These are phyloP conservation scores for Andrographis paniculata DNA, from an alignment of 305 asterid genomes.

Conservation along the genomic window DNA sequence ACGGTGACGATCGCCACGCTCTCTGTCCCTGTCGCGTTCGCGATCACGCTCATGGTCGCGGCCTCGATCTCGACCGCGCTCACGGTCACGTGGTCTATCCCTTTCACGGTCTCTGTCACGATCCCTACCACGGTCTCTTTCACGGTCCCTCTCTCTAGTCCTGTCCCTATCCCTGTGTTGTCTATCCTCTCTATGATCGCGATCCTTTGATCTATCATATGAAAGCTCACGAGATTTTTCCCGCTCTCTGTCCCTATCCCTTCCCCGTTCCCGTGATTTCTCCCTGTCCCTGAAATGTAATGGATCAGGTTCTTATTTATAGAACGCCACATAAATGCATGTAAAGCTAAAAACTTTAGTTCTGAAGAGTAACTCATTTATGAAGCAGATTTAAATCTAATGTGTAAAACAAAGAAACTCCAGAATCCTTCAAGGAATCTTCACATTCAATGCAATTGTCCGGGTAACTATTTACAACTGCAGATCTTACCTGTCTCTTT, in stretches of 20 bases:
- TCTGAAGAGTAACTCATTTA: too few species aligned
- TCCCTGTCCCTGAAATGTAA: slow-evolving; percentile 51
- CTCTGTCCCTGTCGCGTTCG: slow-evolving; percentile 30
- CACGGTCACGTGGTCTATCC: slow-evolving; percentile 58
- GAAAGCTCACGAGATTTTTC: slow-evolving; percentile 73
- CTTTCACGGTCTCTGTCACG: slow-evolving; percentile 63
- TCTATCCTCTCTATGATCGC: slow-evolving; percentile 80
- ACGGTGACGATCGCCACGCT: slow-evolving; percentile 36
- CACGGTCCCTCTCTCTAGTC: slow-evolving; percentile 57
- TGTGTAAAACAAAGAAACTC: too few species aligned
- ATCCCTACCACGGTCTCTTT: slow-evolving; percentile 48
- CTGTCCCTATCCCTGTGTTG: slow-evolving; percentile 88
- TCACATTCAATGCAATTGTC: neutral
- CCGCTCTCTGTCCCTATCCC: slow-evolving; percentile 41
- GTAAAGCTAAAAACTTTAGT: neutral
- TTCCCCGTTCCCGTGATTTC: slow-evolving; percentile 60
- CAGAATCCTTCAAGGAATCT: too few species aligned
- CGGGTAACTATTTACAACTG: neutral
- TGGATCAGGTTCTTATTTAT: slow-evolving; percentile 6
- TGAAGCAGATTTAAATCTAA: too few species aligned
- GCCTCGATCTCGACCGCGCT: slow-evolving; percentile 39
- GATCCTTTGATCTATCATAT: slow-evolving; percentile 70
- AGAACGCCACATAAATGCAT: slow-evolving; percentile 1
- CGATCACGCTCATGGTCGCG: slow-evolving; percentile 38
- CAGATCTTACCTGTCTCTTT: slow-evolving; percentile 51